Percentiles rank a stretch among this genome's conserved stretches.
Conservation (phyloP, 2,329 filamentous ascomycete species). For the Penicillium sp. region DNA sequence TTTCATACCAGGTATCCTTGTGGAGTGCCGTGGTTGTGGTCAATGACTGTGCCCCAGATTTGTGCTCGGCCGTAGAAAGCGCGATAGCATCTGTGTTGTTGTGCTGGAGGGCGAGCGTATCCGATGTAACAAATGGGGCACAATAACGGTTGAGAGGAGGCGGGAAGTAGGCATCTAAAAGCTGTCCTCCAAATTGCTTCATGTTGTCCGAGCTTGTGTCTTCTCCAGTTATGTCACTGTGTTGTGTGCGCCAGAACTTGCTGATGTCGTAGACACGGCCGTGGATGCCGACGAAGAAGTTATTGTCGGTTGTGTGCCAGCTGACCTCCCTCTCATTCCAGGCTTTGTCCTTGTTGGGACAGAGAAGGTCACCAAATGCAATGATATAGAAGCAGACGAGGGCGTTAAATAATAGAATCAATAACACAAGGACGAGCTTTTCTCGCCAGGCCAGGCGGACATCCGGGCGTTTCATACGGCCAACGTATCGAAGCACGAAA, state of each 20-base stretch:
- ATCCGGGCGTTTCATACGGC: conserved; percentile 95
- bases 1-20: conserved; percentile 72
- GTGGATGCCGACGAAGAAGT: conserved; percentile 84
- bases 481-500: conserved; percentile 72
- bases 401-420: conserved; percentile 81
- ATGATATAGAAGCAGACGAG: conserved; percentile 90
- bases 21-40: conserved; percentile 60
- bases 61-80: conserved; percentile 62
- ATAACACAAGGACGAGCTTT: conserved; percentile 76
- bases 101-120: conserved; percentile 53
- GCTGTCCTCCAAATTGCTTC: conserved; percentile 72
- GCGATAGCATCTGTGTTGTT: conserved; percentile 64
- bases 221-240: conserved; percentile 67
- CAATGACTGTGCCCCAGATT: conserved; percentile 62
- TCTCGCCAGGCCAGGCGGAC: conserved; percentile 97
- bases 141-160: conserved; percentile 75
- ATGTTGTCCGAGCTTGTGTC: conserved; percentile 64
- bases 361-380: conserved; percentile 77
- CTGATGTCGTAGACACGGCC: conserved; percentile 90
- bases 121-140: conserved; percentile 65
- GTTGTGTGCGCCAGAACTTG: conserved; percentile 80
- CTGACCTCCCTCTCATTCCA: conserved; percentile 72
- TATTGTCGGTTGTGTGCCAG: conserved; percentile 67
- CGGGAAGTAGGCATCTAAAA: conserved; percentile 82
- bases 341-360: conserved; percentile 87